Base-by-base conservation (phyloP, 176 grass and related monocot species). In the Pontederia paniculata region DNA sequence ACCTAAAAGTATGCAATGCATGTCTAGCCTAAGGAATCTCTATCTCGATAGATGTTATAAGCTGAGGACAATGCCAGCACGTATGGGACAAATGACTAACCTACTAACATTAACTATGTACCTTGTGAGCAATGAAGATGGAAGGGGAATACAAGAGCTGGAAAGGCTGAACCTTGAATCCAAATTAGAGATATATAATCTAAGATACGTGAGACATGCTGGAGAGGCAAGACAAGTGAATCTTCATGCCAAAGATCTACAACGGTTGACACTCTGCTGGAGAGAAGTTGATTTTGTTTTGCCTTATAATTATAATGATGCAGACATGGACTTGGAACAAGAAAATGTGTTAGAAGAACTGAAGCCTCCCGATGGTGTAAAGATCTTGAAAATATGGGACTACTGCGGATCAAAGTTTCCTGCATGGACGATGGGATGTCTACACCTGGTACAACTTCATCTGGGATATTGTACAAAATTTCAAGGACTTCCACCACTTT, bases 271-370 rank as follows among this genome's bases (percentile, higher is more conserved):
- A n/a, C n/a, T n/a, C 50, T 16, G 45, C 23, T 63, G 70, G 70
- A n/a, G 46, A 3, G 23, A 12, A 17, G 21, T 28, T 6, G 19
- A 8, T 8, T 28, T 55, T 44, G 12, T n/a, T 16, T 61, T 7
- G 10, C 48, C 2, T n/a, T n/a, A n/a, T n/a, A n/a, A n/a, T n/a
- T n/a, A n/a, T n/a, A n/a, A n/a, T n/a, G n/a, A n/a, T n/a, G n/a
- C n/a, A n/a, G 9, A n/a, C n/a, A n/a, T n/a, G n/a, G n/a, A n/a
- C n/a, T n/a, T n/a, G n/a, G n/a, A n/a, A n/a, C n/a, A n/a, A n/a
- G n/a, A n/a, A n/a, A n/a, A 50, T 31, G 57, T 77, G 20, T 48
- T 77, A 25, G 42, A 77, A 44, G 66, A 48, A 23, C 57, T 77
- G 58, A 13, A 37, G 55, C 74, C 74, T 23, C 54, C 37, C 20